Percentiles rank a stretch among this genome's conserved stretches.
Evolutionary conservation across 495 filamentous ascomycete genomes (phyloP).

Genomic region (Penicillium verhagenii): DNA sequence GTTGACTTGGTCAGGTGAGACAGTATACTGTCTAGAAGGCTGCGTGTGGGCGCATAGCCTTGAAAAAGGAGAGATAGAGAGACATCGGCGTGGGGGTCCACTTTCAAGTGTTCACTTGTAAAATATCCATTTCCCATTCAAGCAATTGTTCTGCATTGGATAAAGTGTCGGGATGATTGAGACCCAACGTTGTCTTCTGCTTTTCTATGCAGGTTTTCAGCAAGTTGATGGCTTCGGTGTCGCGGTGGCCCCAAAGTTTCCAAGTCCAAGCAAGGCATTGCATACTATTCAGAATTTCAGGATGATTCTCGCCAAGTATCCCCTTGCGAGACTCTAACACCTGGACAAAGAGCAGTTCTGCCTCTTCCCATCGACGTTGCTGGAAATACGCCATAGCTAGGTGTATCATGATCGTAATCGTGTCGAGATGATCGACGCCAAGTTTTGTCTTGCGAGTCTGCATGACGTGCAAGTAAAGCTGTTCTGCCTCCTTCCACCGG

Average conservation of each 20-base stretch:
- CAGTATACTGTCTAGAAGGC: too few relatives aligned
- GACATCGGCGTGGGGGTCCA: too few relatives aligned
- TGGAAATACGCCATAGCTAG: constrained; percentile 5
- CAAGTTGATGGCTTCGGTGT: constrained; percentile 2
- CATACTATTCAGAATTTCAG: too few relatives aligned
- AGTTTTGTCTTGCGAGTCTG: background rate
- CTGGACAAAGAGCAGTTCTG: background rate
- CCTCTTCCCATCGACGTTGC: background rate
- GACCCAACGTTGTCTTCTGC: constrained; percentile 2
- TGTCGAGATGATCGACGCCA: background rate
- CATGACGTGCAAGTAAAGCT: background rate
- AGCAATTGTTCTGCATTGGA: background rate
- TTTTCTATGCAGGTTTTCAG: constrained; percentile 1
- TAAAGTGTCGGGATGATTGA: background rate
- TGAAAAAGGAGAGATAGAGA: too few relatives aligned
- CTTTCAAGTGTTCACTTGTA: too few relatives aligned
- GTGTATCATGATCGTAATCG: background rate
- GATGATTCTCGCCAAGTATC: too few relatives aligned
- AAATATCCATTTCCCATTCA: constrained; percentile 7
- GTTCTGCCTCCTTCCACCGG: background rate
- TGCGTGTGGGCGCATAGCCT: too few relatives aligned
- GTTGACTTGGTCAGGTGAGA: too few relatives aligned
- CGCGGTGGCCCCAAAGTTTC: background rate
- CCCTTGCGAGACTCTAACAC: background rate
- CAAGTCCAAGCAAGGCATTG: background rate